A percentile compares a stretch with the other conserved stretches of the same genome.
Conservation (phyloP, 257 asterid genomes). For the Nicotiana undulata region DNA sequence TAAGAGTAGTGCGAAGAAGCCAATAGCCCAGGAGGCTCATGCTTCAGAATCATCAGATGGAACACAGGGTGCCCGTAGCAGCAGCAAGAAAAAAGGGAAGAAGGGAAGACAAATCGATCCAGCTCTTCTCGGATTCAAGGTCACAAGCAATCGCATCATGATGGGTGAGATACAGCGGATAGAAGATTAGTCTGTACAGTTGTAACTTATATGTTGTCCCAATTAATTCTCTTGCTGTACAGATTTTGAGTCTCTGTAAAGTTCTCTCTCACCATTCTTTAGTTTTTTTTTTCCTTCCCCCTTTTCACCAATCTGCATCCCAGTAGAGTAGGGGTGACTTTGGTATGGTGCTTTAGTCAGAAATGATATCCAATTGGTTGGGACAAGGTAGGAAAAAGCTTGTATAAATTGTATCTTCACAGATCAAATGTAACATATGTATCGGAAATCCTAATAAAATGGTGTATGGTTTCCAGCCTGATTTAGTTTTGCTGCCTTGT, state of each 20-base stretch:
- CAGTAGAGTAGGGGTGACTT: not conserved
- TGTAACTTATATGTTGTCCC: not conserved
- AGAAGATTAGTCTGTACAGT: constrained; percentile 43
- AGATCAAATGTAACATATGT: not conserved
- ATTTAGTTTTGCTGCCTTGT: too few relatives aligned
- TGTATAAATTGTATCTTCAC: not conserved
- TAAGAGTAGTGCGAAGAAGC: constrained; percentile 60
- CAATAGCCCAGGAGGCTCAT: constrained; percentile 40
- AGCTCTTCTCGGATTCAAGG: constrained; percentile 94
- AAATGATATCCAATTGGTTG: not conserved
- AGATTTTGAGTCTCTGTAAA: not conserved
- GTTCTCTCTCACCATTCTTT: not conserved
- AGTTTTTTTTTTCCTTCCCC: not conserved
- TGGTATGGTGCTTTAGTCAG: not conserved
- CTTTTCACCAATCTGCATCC: not conserved
- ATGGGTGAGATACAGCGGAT: constrained; percentile 94
- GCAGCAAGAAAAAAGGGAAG: constrained; percentile 87
- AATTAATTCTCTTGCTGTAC: not conserved
- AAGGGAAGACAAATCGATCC: constrained; percentile 96
- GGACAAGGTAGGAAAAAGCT: not conserved
- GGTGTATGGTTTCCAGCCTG: too few relatives aligned
- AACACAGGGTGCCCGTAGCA: constrained; percentile 37
- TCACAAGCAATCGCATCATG: constrained; percentile 88
- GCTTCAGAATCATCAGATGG: constrained; percentile 33
- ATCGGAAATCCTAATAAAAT: not conserved